Evolutionary conservation across 345 rosid species (phyloP), one percentile per base, ranked within the genome.

Genomic region (Eutrema yunnanense): DNA sequence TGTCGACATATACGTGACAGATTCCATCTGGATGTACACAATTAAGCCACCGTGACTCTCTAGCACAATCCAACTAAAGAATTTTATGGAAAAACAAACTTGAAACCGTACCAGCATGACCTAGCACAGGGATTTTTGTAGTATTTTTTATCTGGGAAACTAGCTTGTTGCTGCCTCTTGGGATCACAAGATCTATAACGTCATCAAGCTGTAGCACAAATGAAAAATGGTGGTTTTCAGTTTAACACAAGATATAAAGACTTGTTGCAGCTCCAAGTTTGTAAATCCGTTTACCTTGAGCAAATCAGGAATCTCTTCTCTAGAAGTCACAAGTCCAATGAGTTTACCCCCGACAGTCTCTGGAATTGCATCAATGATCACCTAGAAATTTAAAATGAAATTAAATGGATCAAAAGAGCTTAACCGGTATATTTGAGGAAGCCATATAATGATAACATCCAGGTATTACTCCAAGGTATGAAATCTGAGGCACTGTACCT

Each of bases 81-180:
- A 32, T 26, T 37, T 8, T 12, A 7, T 29, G 57, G 54, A 14
- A 8, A 44, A 36, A 30, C 0, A 33, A 72, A 71, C 33, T 22
- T 69, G 32, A 42, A 72, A 47, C 63, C 40, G 2, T 69, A 96
- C 99, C 98, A 27, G 99, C 86, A 83, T 96, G 99, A 62, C 98
- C 98, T 14, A 96, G 84, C 67, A 96, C 97, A 65, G 99, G 99
- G 74, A 96, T 92, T 82, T 90, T 96, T 32, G 99, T 92, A 53
- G 94, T 86, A 78, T 77, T 86, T 78, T 92, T 96, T 32, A 96
- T 92, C 79, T 88, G 86, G 71, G 97, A 81, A 80, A 96, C 98
- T 76, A 92, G 97, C 75, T 83, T 85, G 73, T 87, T 92, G 87
- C 99, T 92, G 67, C 99, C 99, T 84, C 99, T 88, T 71, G 99